A percentile compares a stretch with the other conserved stretches of the same genome.
Conservation (phyloP, 2,329 filamentous ascomycete genomes). For the Fusarium sororula region DNA sequence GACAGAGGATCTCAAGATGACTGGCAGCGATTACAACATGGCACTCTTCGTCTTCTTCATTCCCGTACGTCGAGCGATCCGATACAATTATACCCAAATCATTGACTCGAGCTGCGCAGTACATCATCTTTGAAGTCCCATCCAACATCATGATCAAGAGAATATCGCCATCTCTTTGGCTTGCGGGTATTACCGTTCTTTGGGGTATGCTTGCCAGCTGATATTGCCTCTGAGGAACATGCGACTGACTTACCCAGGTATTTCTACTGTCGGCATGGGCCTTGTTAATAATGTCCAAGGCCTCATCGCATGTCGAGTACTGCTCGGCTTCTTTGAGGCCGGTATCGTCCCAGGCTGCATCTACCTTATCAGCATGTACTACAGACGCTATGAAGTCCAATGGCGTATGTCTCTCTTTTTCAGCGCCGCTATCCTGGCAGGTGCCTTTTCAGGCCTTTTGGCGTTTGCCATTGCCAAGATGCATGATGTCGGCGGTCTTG, state of each 20-base stretch:
- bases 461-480: constrained; percentile 6
- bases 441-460: neutral
- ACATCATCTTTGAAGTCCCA: constrained; percentile 20
- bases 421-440: neutral
- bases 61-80: neutral
- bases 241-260: rapidly evolving
- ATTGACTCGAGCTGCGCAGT: neutral
- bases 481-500: neutral
- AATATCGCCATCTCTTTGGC: constrained; percentile 3
- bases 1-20: constrained; percentile 32
- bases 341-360: neutral
- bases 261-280: neutral
- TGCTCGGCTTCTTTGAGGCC: neutral
- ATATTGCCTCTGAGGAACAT: rapidly evolving
- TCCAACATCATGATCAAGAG: constrained; percentile 21
- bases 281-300: neutral
- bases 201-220: neutral
- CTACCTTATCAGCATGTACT: constrained; percentile 15
- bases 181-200: neutral
- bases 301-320: neutral
- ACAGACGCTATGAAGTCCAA: constrained; percentile 4
- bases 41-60: constrained; percentile 40
- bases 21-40: constrained; percentile 65
- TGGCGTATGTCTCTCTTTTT: constrained; percentile 11
- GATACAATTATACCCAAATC: rapidly evolving